Base-by-base conservation (phyloP, 1,284 basidiomycete genomes). In the Abortiporus biennis region DNA sequence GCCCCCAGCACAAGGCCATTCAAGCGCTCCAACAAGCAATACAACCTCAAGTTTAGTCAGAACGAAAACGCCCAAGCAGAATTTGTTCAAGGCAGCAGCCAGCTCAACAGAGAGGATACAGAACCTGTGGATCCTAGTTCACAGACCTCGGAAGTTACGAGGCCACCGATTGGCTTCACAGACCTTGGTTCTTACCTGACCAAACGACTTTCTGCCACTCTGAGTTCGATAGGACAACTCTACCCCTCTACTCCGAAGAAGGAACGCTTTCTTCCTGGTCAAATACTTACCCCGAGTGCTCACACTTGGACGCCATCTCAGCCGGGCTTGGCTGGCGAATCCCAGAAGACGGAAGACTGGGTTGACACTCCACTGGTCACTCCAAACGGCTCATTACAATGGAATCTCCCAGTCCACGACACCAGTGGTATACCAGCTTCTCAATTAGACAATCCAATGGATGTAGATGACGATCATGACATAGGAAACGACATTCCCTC, bases 371-470 rank as follows among this genome's bases (percentile, higher is more conserved):
- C 80, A 2, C 48, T 71, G 24, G 64, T 72, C 19, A 78, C 75
- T 12, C 80, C 79, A 0, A 69, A 72, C 44, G 71, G 73, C 25
- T 76, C 74, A 3, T 57, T 72, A n/a, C 67, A 71, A 39, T 72
- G 69, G 37, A 29, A 20, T n/a, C 12, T 25, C 12, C 9, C 8
- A 29, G 27, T n/a, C n/a, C n/a, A n/a, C n/a, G n/a, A n/a, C n/a
- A n/a, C n/a, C n/a, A n/a, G n/a, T n/a, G n/a, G n/a, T n/a, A n/a
- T n/a, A n/a, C n/a, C n/a, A n/a, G n/a, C n/a, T n/a, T n/a, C n/a
- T n/a, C n/a, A n/a, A n/a, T n/a, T n/a, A n/a, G n/a, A n/a, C n/a
- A n/a, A n/a, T n/a, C n/a, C n/a, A n/a, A n/a, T n/a, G n/a, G n/a
- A n/a, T n/a, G n/a, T n/a, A n/a, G n/a, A n/a, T n/a, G n/a, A n/a